Percentiles rank a stretch among this genome's conserved stretches.
phyloP scores from a whole-genome alignment of 23 red algal genomes.

The Gracilaria caudata region DNA sequence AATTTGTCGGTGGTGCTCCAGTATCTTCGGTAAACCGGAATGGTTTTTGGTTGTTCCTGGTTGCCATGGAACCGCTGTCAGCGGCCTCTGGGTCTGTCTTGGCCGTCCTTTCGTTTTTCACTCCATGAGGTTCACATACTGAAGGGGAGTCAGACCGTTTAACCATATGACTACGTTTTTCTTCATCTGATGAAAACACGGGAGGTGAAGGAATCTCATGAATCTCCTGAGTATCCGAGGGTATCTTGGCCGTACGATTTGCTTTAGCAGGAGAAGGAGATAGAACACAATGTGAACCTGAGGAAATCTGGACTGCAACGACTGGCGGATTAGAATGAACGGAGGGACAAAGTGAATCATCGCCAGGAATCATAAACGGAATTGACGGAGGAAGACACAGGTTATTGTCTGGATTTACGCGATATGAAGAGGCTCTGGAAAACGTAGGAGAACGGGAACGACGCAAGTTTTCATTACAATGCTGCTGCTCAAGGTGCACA shows the following conservation, averaged over 20 bases:
- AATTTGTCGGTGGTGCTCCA: conserved; percentile 1
- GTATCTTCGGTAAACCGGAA: background rate
- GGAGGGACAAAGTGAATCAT: background rate
- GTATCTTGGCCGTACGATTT: background rate
- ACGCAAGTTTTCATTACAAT: background rate
- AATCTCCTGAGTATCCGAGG: background rate
- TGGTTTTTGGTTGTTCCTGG: background rate
- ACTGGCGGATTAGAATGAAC: background rate
- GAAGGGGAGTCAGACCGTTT: background rate
- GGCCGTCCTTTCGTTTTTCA: too few relatives aligned
- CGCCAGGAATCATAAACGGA: background rate
- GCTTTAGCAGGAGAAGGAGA: background rate
- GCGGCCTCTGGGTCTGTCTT: background rate
- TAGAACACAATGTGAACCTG: background rate
- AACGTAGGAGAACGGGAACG: background rate
- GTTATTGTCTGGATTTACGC: background rate
- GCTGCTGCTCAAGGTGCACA: background rate
- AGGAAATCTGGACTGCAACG: background rate
- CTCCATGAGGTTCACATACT: background rate
- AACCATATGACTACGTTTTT: background rate
- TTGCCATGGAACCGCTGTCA: background rate
- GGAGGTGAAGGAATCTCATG: conserved; percentile 17
- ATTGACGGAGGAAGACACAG: background rate
- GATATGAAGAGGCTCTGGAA: background rate
- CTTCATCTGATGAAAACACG: conserved; percentile 26